These are phyloP conservation scores for Teratosphaeria viscida DNA, from an alignment of 2,329 filamentous ascomycete species.

Conservation along the genomic window DNA sequence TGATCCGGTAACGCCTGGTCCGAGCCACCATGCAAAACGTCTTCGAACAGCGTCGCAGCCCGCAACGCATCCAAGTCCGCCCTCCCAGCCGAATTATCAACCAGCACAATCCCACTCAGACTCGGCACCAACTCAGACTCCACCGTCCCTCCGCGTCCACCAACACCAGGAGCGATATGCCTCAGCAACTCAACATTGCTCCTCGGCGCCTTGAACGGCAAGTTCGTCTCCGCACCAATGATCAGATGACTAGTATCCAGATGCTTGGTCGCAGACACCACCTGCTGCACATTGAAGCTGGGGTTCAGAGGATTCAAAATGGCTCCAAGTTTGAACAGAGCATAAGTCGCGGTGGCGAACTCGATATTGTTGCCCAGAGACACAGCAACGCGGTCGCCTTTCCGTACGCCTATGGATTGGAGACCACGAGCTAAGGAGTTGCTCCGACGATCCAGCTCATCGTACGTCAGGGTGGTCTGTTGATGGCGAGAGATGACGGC, in stretches of 20 bases:
- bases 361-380: conserved; percentile 78
- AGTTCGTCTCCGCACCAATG: conserved; percentile 77
- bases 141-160: conserved; percentile 24
- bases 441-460: conserved; percentile 62
- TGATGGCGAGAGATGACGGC: conserved; percentile 56
- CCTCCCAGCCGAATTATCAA: conserved; percentile 62
- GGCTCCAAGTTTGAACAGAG: conserved; percentile 87
- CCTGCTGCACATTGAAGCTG: conserved; percentile 70
- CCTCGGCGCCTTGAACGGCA: conserved; percentile 54
- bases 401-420: conserved; percentile 57
- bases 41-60: conserved; percentile 35
- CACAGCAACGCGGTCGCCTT: conserved; percentile 76
- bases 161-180: conserved; percentile 25
- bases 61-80: conserved; percentile 36
- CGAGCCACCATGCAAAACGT: conserved; percentile 29
- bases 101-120: conserved; percentile 59
- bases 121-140: conserved; percentile 54
- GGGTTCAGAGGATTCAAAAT: conserved; percentile 88
- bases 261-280: conserved; percentile 67
- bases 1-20: conserved; percentile 36
- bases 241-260: conserved; percentile 64
- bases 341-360: conserved; percentile 77
- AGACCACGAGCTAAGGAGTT: conserved; percentile 66
- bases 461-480: conserved; percentile 58
- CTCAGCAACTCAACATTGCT: conserved; percentile 49